Evolutionary conservation across 495 filamentous ascomycete species (phyloP), one percentile per base, ranked within the genome.

Genomic region (Pseudoneurospora amorphoporcata): DNA sequence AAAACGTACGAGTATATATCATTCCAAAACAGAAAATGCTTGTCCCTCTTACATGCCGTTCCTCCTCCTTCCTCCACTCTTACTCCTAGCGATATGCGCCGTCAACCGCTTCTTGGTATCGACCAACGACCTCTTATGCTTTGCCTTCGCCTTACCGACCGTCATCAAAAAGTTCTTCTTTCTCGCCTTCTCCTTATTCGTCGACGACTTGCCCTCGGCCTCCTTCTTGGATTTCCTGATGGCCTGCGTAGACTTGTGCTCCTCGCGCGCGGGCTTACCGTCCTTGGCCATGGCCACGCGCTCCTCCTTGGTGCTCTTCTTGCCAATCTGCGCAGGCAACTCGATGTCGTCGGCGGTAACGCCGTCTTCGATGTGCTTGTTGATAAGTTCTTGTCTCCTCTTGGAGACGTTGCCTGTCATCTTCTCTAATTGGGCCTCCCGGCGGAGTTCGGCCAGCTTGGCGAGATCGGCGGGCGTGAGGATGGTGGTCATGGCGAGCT

Each of bases 121-220:
- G 47, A 91, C 87, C 78, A 99, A 84, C 89, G 92, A 97, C 76
- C 93, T 86, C 90, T 97, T 98, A 79, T 92, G 90, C 86, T 98
- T 98, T 68, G 85, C 87, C 83, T 92, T 92, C 3, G 95, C 95
- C 86, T 98, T 98, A 68, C 94, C 92, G 43, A 98, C 81, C 39
- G 94, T 97, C 96, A 99, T 99, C 77, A 98, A 79, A 81, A 98
- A 96, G 80, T 98, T 98, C 90, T 99, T 98, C 85, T 90, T 91
- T 69, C 95, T 85, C 38, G 92, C 90, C 87, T 99, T 99, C 86
- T 99, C 96, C 86, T 92, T 92, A 83, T 99, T 99, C 76, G 95
- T 99, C 5, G 92, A 92, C 81, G 92, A 95, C 87, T 98, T 98
- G 73, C 94, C 92, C 83, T 94, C 88, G 17, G 88, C 87, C 75